Conservation (phyloP, 352 stramenopile genomes). For the Phytophthora colocasiae region DNA sequence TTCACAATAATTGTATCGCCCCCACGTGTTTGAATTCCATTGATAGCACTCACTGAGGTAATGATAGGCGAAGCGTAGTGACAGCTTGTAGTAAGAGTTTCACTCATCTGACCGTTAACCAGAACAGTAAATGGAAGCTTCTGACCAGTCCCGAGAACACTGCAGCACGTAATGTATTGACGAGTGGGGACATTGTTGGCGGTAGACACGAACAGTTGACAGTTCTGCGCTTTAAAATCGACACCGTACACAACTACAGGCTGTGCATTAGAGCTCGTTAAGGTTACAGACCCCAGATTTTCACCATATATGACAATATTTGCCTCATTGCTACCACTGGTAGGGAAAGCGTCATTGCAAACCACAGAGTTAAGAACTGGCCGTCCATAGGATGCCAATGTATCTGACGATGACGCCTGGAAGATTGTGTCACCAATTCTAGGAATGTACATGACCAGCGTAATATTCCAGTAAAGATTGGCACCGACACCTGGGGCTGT, state of each 20-base stretch:
- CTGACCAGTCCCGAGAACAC: slow-evolving; percentile 42
- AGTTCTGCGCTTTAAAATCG: slow-evolving; percentile 42
- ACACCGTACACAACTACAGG: slow-evolving; percentile 45
- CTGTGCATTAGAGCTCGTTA: slow-evolving; percentile 20
- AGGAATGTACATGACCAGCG: slow-evolving; percentile 51
- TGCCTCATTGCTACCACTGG: slow-evolving; percentile 28
- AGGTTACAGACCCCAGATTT: slow-evolving; percentile 44
- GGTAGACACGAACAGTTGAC: slow-evolving; percentile 15
- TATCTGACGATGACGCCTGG: slow-evolving; percentile 40
- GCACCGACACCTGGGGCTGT: slow-evolving; percentile 46
- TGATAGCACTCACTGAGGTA: slow-evolving; percentile 4
- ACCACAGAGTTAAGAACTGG: slow-evolving; percentile 38
- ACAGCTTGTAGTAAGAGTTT: slow-evolving; percentile 29
- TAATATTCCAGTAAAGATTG: slow-evolving; percentile 60
- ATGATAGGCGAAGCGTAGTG: slow-evolving; percentile 47
- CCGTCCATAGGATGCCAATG: slow-evolving; percentile 46
- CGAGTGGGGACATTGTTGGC: not conserved
- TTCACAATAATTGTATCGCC: slow-evolving; percentile 45
- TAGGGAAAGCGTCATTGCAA: slow-evolving; percentile 47
- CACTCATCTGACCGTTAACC: slow-evolving; percentile 46
- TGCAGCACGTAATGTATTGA: slow-evolving; percentile 52
- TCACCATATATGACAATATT: slow-evolving; percentile 56
- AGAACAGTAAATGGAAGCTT: slow-evolving; percentile 46
- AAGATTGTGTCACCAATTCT: slow-evolving; percentile 49
- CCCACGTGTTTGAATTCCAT: slow-evolving; percentile 41